Evolutionary conservation across 2,329 filamentous ascomycete genomes (phyloP).

Genomic region (Beauveria australis): DNA sequence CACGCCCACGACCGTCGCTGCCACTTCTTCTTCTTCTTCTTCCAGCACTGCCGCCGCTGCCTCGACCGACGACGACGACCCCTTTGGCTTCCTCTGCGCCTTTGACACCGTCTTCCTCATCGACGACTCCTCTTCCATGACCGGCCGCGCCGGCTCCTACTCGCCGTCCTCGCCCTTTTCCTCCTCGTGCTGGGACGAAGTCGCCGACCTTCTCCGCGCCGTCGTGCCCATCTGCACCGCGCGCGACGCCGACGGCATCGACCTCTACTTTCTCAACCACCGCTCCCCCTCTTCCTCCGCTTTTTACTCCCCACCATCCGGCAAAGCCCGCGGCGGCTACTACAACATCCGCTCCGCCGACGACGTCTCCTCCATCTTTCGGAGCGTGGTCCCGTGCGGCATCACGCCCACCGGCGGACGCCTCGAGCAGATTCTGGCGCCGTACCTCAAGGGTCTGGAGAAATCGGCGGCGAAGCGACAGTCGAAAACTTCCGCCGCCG

Average conservation of each 20-base stretch:
- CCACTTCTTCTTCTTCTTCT: no score
- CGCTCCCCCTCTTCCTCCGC: constrained; percentile 19
- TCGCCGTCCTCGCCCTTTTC: no score
- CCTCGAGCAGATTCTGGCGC: constrained; percentile 61
- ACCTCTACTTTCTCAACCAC: constrained; percentile 86
- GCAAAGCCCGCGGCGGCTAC: constrained; percentile 46
- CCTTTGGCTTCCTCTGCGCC: constrained; percentile 63
- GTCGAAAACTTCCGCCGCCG: no score
- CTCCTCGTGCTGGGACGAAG: constrained; percentile 62
- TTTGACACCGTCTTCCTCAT: constrained; percentile 90
- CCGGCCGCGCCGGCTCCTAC: constrained; percentile 24
- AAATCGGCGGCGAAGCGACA: constrained; percentile 30
- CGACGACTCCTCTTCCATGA: constrained; percentile 88
- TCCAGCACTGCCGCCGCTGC: constrained; percentile 8
- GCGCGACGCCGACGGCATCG: constrained; percentile 77
- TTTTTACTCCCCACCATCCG: constrained; percentile 22
- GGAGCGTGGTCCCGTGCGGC: constrained; percentile 52
- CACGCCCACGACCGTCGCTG: no score
- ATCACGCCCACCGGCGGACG: constrained; percentile 68
- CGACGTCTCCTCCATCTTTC: constrained; percentile 62
- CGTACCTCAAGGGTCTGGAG: constrained; percentile 50
- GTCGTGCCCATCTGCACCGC: constrained; percentile 76
- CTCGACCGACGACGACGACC: constrained; percentile 48
- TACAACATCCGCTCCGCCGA: constrained; percentile 50
- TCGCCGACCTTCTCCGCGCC: constrained; percentile 56